Base-by-base conservation (phyloP, 2,329 filamentous ascomycete species). In the Fusarium sp. region DNA sequence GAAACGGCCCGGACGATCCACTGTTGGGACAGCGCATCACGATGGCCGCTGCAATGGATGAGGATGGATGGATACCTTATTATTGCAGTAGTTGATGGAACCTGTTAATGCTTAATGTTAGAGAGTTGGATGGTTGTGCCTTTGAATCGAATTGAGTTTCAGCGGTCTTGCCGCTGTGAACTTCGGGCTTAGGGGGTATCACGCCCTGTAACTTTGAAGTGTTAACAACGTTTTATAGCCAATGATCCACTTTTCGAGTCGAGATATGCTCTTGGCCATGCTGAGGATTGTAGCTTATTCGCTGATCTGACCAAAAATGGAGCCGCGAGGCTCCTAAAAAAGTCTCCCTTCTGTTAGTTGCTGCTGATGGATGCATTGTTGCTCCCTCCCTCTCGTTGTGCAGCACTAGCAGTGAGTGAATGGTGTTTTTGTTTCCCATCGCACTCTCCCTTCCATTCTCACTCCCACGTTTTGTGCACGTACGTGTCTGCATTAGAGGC, bases 1-100 rank as follows among this genome's bases (percentile, higher is more conserved):
- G 67, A 72, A 73, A 73, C 71, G 66, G 58, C 44, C 58, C 71
- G 71, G 71, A 56, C 30, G 60, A 72, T 71, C 71, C 67, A 61
- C 71, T 61, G 63, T 49, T 58, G 38, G 56, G 28, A 58, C 71
- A 73, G 52, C 62, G 43, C 67, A 73, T 73, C 71, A 43, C 30
- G 50, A 62, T 74, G 54, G 11, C 18, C 44, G 38, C 38, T 23
- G 6, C 9, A 21, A 30, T 30, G 46, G 33, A 38, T 30, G 37
- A 46, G 25, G 33, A 53, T 32, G 19, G 47, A 32, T 49, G 46
- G 23, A 38, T 28, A 19, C 18, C 18, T 33, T 25, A 13, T 13
- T 50, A 35, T 32, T n/a, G 6, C 28, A 49, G n/a, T 23, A 52
- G 49, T 23, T 23, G 32, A 53, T 38, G 37, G 37, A n/a, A 56